Evolutionary conservation across 805 yeast species (phyloP).

Genomic region (Ogataea nonfermentans): DNA sequence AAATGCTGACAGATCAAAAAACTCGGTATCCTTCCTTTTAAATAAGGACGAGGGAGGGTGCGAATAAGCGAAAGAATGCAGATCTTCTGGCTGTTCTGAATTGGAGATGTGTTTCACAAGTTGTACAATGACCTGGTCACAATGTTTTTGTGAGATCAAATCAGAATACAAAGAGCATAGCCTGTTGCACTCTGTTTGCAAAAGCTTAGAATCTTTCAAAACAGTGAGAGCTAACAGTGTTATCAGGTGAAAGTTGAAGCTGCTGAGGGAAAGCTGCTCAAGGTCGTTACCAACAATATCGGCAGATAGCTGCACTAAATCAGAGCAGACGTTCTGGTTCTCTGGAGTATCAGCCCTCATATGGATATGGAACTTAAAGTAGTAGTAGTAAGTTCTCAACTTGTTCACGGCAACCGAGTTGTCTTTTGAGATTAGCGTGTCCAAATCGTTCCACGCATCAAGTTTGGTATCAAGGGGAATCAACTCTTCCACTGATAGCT

Average conservation of each 20-base stretch:
- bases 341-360: slow-evolving; percentile 12
- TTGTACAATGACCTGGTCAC: slow-evolving; percentile 24
- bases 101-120: slow-evolving; percentile 23
- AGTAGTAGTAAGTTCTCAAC: slow-evolving; percentile 31
- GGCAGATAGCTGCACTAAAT: slow-evolving; percentile 12
- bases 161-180: slow-evolving; percentile 22
- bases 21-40: slow-evolving; percentile 19
- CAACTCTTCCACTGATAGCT: slow-evolving; percentile 20
- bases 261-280: slow-evolving; percentile 29
- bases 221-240: slow-evolving; percentile 26
- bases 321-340: slow-evolving; percentile 19
- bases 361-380: slow-evolving; percentile 29
- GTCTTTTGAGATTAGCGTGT: slow-evolving; percentile 22
- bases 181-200: background rate
- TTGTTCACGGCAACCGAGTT: slow-evolving; percentile 26
- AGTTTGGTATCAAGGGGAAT: slow-evolving; percentile 26
- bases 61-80: slow-evolving; percentile 24
- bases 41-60: slow-evolving; percentile 22
- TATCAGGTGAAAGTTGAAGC: slow-evolving; percentile 34
- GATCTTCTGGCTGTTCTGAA: slow-evolving; percentile 22
- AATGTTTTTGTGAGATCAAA: slow-evolving; percentile 20
- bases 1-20: slow-evolving; percentile 32
- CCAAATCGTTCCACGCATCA: slow-evolving; percentile 28
- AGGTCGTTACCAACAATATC: slow-evolving; percentile 25
- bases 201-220: slow-evolving; percentile 11